These are phyloP conservation scores for Ascosphaera apis DNA, from an alignment of 2,329 filamentous ascomycete genomes.

Conservation along the genomic window DNA sequence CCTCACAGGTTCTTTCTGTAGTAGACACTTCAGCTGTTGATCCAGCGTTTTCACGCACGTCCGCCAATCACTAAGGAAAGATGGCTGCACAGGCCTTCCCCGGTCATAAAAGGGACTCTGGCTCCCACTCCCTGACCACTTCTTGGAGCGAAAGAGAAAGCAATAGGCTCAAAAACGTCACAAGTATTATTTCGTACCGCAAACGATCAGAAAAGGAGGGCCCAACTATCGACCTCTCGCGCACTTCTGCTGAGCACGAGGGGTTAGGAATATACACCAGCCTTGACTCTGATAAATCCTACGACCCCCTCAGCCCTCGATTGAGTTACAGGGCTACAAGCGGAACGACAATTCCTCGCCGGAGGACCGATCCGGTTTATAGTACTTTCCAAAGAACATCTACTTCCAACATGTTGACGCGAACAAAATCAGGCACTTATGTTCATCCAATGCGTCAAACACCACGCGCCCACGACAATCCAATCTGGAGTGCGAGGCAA, in stretches of 20 bases:
- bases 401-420: conserved; percentile 4
- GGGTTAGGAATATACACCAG: conserved; percentile 29
- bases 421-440: conserved; percentile 18
- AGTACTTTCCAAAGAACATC: not conserved
- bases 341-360: conserved; percentile 24
- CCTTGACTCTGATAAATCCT: conserved; percentile 11
- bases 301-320: conserved; percentile 16
- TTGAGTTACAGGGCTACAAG: conserved; percentile 28
- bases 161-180: conserved; percentile 10
- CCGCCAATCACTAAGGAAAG: too few species aligned
- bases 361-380: not conserved
- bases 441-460: conserved; percentile 33
- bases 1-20: too few species aligned
- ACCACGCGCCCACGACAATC: conserved; percentile 22
- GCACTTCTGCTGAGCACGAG: conserved; percentile 32
- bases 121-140: not conserved
- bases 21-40: too few species aligned
- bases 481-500: not conserved
- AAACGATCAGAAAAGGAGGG: conserved; percentile 29
- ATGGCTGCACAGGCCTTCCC: not conserved
- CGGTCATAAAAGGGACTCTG: not conserved
- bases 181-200: conserved; percentile 30
- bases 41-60: too few species aligned
- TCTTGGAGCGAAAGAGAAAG: conserved; percentile 4
- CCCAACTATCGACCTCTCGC: conserved; percentile 29